phyloP scores from a whole-genome alignment of 139 green algal genomes.

The Micractinium conductrix region DNA sequence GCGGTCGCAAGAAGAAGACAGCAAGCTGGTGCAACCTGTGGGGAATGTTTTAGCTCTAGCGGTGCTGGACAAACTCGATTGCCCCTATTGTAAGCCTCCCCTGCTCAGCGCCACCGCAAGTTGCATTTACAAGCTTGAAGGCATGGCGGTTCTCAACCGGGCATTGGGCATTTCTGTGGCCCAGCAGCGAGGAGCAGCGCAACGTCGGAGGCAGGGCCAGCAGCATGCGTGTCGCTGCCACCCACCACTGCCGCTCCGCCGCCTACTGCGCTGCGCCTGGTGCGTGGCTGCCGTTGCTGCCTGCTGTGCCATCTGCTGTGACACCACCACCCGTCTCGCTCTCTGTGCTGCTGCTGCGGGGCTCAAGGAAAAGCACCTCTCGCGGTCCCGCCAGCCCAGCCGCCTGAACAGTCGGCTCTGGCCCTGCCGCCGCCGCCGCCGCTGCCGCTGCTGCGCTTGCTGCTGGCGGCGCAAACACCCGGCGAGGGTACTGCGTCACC shows the following conservation, averaged over 20 bases:
- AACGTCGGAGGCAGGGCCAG: too few species aligned
- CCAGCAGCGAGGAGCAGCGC: too few species aligned
- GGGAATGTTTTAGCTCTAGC: not conserved
- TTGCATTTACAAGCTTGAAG: not conserved
- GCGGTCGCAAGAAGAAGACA: slow-evolving; percentile 26
- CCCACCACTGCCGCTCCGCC: not conserved
- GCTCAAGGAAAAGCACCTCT: slow-evolving; percentile 54
- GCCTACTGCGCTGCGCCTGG: too few species aligned
- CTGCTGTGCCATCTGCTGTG: not conserved
- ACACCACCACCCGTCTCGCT: not conserved
- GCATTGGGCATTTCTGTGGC: too few species aligned
- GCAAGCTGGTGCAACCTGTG: slow-evolving; percentile 15
- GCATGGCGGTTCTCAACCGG: too few species aligned
- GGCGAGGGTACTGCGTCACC: slow-evolving; percentile 73
- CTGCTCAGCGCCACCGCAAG: too few species aligned
- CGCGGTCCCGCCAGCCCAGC: slow-evolving; percentile 44
- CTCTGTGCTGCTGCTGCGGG: not conserved
- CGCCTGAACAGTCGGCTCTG: slow-evolving; percentile 32
- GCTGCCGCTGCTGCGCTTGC: not conserved
- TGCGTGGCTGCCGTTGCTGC: not conserved
- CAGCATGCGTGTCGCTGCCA: not conserved
- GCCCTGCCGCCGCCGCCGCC: not conserved
- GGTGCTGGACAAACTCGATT: not conserved
- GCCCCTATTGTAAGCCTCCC: not conserved
- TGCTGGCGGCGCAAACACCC: slow-evolving; percentile 47